A percentile compares a stretch with the other conserved stretches of the same genome.
These are phyloP conservation scores for Apophysomyces elegans DNA, from an alignment of 371 early-diverging fungal genomes.

Conservation along the genomic window DNA sequence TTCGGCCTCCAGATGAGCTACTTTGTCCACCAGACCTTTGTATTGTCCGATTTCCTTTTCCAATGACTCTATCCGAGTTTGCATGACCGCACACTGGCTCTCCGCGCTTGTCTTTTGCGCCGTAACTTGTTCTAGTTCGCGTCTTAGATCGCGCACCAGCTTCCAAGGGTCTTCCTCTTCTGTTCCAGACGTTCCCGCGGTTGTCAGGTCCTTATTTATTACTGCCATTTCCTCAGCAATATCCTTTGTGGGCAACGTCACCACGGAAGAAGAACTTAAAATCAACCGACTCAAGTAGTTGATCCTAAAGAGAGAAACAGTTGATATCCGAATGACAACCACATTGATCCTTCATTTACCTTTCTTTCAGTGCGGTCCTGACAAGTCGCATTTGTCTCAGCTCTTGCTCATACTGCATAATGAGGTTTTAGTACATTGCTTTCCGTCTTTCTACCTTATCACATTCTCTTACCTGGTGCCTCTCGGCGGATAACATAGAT, in stretches of 20 bases:
- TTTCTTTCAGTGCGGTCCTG: conserved; percentile 78
- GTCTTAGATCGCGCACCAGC: conserved; percentile 29
- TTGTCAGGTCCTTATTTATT: background rate
- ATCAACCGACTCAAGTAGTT: conserved; percentile 83
- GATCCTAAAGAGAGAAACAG: conserved; percentile 23
- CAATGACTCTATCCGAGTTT: conserved; percentile 19
- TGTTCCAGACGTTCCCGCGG: background rate
- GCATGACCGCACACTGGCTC: conserved; percentile 17
- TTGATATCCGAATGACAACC: background rate
- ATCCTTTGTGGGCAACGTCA: background rate
- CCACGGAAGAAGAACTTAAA: conserved; percentile 70
- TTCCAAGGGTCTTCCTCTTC: conserved; percentile 32
- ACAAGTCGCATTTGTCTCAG: conserved; percentile 72
- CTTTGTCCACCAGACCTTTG: conserved; percentile 31
- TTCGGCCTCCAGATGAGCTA: conserved; percentile 47
- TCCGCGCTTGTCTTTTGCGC: conserved; percentile 23
- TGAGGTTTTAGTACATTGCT: background rate
- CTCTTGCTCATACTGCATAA: conserved; percentile 75
- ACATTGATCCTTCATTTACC: conserved; percentile 51
- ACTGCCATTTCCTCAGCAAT: background rate
- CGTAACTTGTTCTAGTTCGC: conserved; percentile 16
- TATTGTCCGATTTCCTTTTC: conserved; percentile 30
- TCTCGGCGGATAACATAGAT: conserved; percentile 35
- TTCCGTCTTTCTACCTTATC: background rate
- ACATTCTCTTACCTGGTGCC: conserved; percentile 34